phyloP scores from a whole-genome alignment of 2,329 filamentous ascomycete genomes.

The Sporothrix euskadiensis region DNA sequence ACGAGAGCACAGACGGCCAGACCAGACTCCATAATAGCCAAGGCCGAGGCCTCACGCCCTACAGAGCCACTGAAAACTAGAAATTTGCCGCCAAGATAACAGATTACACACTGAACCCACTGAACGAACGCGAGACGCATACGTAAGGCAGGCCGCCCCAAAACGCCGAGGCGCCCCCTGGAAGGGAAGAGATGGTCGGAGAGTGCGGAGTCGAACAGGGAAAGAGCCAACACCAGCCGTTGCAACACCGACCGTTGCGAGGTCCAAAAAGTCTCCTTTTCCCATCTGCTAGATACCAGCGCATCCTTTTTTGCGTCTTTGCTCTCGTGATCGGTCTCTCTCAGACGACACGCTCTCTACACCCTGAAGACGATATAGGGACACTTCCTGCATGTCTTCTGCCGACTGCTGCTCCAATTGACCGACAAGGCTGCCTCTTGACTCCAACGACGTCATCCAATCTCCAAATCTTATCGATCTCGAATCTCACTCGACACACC shows the following conservation, averaged over 20 bases:
- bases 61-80: not conserved
- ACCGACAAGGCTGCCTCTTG: not conserved
- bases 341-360: not conserved
- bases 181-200: not conserved
- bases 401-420: not conserved
- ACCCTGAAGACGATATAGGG: not conserved
- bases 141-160: not conserved
- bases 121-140: not conserved
- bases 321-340: no score
- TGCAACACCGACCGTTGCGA: not conserved
- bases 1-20: slow-evolving; percentile 26
- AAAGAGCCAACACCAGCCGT: not conserved
- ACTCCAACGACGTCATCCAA: not conserved
- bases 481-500: not conserved
- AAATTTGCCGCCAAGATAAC: slow-evolving; percentile 18
- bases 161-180: not conserved
- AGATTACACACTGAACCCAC: not conserved
- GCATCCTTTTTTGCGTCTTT: not conserved
- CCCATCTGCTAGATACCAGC: not conserved
- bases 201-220: not conserved
- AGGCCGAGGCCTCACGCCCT: not conserved
- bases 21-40: not conserved
- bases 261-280: slow-evolving; percentile 2
- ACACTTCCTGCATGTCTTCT: not conserved
- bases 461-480: not conserved